These are phyloP conservation scores for Cordia subcordata DNA, from an alignment of 257 asterid species.

Conservation along the genomic window DNA sequence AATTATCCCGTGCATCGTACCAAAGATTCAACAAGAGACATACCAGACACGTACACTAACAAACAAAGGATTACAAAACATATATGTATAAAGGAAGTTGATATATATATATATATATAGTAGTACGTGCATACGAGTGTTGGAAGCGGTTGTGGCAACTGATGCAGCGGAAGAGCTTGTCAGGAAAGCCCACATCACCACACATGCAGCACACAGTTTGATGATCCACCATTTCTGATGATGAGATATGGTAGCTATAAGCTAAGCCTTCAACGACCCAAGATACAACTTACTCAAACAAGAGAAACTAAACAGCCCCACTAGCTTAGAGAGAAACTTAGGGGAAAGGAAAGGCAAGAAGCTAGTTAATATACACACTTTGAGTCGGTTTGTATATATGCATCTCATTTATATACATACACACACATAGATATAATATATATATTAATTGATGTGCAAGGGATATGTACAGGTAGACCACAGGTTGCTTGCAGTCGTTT, in stretches of 20 bases:
- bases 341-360: background rate
- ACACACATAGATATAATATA: background rate
- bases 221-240: constrained; percentile 60
- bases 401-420: constrained; percentile 4
- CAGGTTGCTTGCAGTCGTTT: constrained; percentile 42
- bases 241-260: too few species aligned
- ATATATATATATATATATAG: too few species aligned
- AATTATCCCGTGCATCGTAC: too few species aligned
- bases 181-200: constrained; percentile 93
- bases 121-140: constrained; percentile 63
- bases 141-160: constrained; percentile 86
- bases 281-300: background rate
- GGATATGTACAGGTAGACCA: constrained; percentile 35
- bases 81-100: background rate
- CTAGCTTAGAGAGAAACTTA: background rate
- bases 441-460: constrained; percentile 2
- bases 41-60: background rate
- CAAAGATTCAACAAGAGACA: too few species aligned
- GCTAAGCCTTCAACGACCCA: too few species aligned
- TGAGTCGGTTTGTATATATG: constrained; percentile 20
- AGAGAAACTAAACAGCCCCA: background rate
- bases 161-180: constrained; percentile 90
- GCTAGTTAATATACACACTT: background rate
- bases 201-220: constrained; percentile 91
- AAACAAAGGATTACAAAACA: background rate